Evolutionary conservation across 148 eudicot genomes (phyloP), one percentile per base, ranked within the genome.

Genomic region (Rhododendron griersonianum): DNA sequence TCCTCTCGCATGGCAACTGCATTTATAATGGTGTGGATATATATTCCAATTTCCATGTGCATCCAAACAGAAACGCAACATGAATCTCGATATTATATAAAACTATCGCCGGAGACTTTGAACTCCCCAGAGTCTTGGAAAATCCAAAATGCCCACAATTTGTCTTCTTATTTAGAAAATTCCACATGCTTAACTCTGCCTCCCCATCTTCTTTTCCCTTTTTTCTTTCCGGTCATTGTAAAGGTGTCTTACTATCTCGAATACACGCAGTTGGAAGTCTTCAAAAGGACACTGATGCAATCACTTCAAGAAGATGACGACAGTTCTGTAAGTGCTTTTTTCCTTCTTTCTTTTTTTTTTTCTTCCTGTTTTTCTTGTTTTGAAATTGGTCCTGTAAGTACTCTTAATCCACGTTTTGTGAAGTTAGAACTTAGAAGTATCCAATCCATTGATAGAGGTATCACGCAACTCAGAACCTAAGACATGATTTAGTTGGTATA

Each of bases 301-400:
- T 96, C 99, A 82, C 96, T 96, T 86, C 93, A 96, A 87, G 99
- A 94, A 53, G 99, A 96, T 11, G 98, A 93, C 41, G 96, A 93
- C 50, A 89, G 73, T 55, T 77, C 97, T n/a, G 99, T 96, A 86
- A 91, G 96, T 85, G 18, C 61, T 55, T 5, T 55, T 18, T 18
- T 47, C 50, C 50, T 55, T 55, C 21, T 18, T 55, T 55, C 61
- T 3, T 4, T 55, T 1, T 55, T 55, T 55, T 53, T 2, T 53
- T 51, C 45, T 53, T 53, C 57, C 57, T 14, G 57, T 53, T 53
- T 53, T 53, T 14, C 57, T 3, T 11, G 2, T 51, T 51, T 13
- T 13, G 55, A 55, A 55, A 18, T 55, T 55, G 98, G 78, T 57
- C 74, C 98, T 33, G 98, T 95, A 89, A 91, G 96, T 85, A 69